These are phyloP conservation scores for Paramecium primaurelia DNA, from an alignment of 73 alveolate species.

Conservation along the genomic window DNA sequence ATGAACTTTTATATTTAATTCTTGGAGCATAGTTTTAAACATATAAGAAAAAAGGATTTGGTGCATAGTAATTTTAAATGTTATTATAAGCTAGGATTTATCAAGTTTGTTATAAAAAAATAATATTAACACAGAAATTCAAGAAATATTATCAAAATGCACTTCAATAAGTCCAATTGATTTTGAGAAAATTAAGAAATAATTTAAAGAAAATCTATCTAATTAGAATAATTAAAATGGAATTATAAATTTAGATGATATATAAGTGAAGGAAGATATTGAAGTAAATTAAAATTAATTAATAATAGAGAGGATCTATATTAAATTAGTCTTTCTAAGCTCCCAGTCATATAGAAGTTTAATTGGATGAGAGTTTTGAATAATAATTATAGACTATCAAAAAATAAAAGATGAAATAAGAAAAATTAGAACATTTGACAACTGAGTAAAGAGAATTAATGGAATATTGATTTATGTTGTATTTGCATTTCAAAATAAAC, in stretches of 20 bases:
- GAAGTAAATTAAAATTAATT: not conserved
- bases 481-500: not conserved
- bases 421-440: constrained; percentile 26
- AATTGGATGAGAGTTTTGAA: constrained; percentile 38
- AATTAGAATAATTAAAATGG: not conserved
- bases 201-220: not conserved
- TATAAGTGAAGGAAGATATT: not conserved
- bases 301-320: constrained; percentile 13
- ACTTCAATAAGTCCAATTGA: not conserved
- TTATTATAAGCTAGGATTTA: not conserved
- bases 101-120: not conserved
- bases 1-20: not conserved
- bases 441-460: not conserved
- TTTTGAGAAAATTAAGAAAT: constrained; percentile 20
- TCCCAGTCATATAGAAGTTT: constrained; percentile 24
- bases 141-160: not conserved
- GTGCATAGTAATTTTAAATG: not conserved
- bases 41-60: constrained; percentile 3
- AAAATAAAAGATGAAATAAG: not conserved
- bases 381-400: not conserved
- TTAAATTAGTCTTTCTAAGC: not conserved
- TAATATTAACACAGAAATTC: not conserved
- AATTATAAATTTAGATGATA: constrained; percentile 5
- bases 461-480: not conserved
- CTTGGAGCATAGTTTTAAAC: not conserved